Evolutionary conservation across 78 protist species (phyloP).

Genomic region (Dictyostelium capitatum): DNA sequence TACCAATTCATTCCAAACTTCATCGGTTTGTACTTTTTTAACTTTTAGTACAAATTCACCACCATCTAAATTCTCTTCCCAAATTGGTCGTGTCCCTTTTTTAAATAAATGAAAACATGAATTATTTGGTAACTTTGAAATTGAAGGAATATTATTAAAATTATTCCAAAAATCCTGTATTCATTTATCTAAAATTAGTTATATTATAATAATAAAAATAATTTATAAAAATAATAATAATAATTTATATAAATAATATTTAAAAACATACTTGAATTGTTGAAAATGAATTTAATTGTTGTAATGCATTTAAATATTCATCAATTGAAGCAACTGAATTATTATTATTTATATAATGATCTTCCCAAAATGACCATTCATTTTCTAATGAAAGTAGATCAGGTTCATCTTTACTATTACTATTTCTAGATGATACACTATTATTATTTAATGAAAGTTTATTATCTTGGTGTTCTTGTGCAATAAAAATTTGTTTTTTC

Average conservation of each 20-base stretch:
- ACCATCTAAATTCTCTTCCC: constrained; percentile 76
- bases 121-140: constrained; percentile 59
- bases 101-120: constrained; percentile 72
- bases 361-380: constrained; percentile 80
- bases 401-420: not conserved
- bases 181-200: not conserved
- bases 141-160: constrained; percentile 46
- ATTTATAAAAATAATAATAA: not conserved
- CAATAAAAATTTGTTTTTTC: not conserved
- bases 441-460: not conserved
- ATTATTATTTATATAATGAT: constrained; percentile 47
- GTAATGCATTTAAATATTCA: constrained; percentile 42
- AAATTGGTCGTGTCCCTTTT: constrained; percentile 62
- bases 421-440: not conserved
- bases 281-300: constrained; percentile 24
- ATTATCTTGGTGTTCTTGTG: not conserved
- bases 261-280: constrained; percentile 41
- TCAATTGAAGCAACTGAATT: constrained; percentile 34
- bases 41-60: constrained; percentile 67
- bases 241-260: no score
- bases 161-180: constrained; percentile 40
- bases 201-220: not conserved
- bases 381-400: constrained; percentile 27
- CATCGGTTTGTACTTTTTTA: constrained; percentile 61
- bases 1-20: constrained; percentile 79